These are phyloP conservation scores for Russula abietina DNA, from an alignment of 768 basidiomycete genomes.

Conservation along the genomic window DNA sequence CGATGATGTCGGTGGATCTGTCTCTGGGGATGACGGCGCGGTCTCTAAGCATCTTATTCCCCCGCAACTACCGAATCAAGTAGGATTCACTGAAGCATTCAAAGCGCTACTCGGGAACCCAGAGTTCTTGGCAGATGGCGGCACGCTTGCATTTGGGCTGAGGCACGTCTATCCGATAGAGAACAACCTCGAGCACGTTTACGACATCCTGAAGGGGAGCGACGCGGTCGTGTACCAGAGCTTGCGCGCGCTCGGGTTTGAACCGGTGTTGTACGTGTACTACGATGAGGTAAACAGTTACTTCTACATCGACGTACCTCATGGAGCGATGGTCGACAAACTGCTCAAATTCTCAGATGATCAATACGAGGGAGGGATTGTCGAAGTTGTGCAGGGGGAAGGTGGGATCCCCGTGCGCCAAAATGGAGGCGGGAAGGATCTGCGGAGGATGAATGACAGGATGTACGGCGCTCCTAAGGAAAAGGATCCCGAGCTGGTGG, in stretches of 20 bases:
- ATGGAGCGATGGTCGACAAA: too few relatives aligned
- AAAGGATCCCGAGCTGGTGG: too few relatives aligned
- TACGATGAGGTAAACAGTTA: background rate
- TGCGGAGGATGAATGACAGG: too few relatives aligned
- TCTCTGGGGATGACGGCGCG: background rate
- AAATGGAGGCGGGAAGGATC: too few relatives aligned
- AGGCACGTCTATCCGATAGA: background rate
- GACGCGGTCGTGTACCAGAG: background rate
- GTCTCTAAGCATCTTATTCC: too few relatives aligned
- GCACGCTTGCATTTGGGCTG: background rate
- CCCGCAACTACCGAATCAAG: background rate
- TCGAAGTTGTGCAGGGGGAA: too few relatives aligned
- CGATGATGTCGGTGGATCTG: background rate
- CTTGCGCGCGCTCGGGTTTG: background rate
- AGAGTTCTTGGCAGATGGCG: background rate
- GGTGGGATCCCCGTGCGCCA: too few relatives aligned
- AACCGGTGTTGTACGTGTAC: slow-evolving; percentile 3
- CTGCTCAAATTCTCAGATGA: too few relatives aligned
- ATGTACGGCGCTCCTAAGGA: too few relatives aligned
- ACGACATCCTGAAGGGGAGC: background rate
- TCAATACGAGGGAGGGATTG: too few relatives aligned
- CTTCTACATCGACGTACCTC: too few relatives aligned
- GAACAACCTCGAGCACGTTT: background rate
- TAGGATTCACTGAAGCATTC: slow-evolving; percentile 6
- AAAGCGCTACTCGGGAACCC: background rate